Evolutionary conservation across 2,329 filamentous ascomycete species (phyloP).

Genomic region (Microdochium nivale): DNA sequence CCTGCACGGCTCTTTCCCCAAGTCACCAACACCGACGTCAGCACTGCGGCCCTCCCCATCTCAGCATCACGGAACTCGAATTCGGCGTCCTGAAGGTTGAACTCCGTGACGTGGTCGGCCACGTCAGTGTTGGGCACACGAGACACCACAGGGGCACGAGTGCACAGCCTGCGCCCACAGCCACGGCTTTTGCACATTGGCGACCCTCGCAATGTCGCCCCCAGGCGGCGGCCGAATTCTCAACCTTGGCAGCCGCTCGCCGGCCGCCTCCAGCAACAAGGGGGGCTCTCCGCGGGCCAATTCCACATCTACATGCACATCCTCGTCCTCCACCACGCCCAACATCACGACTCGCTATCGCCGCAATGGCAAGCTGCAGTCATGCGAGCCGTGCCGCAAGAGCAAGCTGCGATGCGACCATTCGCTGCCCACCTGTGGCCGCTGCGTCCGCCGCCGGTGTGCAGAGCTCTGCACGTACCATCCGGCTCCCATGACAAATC

Average conservation of each 20-base stretch:
- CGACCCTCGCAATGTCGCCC: neutral
- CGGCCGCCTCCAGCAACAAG: neutral
- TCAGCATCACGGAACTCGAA: no score
- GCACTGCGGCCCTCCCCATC: no score
- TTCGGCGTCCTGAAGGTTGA: neutral
- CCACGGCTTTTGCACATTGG: neutral
- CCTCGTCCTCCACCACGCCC: neutral
- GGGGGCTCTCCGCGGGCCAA: neutral
- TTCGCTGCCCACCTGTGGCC: conserved; percentile 21
- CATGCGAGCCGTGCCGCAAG: conserved; percentile 20
- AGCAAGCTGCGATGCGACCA: conserved; percentile 25
- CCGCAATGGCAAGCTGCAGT: conserved; percentile 25
- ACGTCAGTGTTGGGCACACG: neutral
- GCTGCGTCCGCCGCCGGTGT: conserved; percentile 20
- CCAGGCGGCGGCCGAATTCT: neutral
- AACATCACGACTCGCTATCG: conserved; percentile 10
- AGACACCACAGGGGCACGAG: neutral
- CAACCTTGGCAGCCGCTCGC: neutral
- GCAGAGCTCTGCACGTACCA: conserved; percentile 23
- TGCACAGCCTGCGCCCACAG: neutral
- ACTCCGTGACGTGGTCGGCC: neutral
- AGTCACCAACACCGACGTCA: no score
- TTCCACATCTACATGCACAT: no score
- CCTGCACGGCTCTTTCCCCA: neutral
- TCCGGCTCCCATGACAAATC: conserved; percentile 21